These are phyloP conservation scores for Neurospora sublineolata DNA, from an alignment of 495 filamentous ascomycete species.

Conservation along the genomic window DNA sequence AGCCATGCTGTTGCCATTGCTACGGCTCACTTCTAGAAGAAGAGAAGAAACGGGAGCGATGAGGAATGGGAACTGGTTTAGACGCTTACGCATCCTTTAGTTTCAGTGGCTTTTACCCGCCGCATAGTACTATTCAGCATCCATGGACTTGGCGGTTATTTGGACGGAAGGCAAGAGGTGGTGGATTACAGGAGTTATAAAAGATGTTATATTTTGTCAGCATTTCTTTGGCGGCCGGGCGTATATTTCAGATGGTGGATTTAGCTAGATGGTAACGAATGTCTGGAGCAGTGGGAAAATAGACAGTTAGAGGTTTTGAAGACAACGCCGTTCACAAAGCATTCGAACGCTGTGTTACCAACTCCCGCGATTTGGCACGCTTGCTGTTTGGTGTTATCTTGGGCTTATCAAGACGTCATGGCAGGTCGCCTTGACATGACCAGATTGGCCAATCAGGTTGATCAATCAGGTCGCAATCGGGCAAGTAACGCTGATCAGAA, in stretches of 20 bases:
- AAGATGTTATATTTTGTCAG: not conserved
- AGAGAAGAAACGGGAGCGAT: not conserved
- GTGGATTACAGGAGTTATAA: not conserved
- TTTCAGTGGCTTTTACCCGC: not conserved
- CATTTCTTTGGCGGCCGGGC: not conserved
- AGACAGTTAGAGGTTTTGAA: not conserved
- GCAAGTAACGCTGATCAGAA: not conserved
- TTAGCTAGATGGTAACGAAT: not conserved
- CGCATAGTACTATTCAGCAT: not conserved
- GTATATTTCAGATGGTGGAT: not conserved
- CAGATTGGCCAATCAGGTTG: not conserved
- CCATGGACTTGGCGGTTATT: not conserved
- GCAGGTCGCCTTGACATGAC: not conserved
- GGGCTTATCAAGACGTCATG: not conserved
- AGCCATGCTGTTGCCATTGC: constrained; percentile 88
- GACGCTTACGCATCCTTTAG: not conserved
- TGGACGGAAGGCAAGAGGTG: not conserved
- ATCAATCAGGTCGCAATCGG: not conserved
- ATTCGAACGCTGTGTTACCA: not conserved
- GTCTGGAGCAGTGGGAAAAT: not conserved
- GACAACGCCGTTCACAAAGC: not conserved
- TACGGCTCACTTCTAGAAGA: constrained; percentile 20
- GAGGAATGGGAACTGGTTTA: not conserved
- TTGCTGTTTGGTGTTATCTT: not conserved
- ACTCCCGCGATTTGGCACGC: not conserved